Conservation (phyloP, 805 yeast species). For the Barnettozyma californica region DNA sequence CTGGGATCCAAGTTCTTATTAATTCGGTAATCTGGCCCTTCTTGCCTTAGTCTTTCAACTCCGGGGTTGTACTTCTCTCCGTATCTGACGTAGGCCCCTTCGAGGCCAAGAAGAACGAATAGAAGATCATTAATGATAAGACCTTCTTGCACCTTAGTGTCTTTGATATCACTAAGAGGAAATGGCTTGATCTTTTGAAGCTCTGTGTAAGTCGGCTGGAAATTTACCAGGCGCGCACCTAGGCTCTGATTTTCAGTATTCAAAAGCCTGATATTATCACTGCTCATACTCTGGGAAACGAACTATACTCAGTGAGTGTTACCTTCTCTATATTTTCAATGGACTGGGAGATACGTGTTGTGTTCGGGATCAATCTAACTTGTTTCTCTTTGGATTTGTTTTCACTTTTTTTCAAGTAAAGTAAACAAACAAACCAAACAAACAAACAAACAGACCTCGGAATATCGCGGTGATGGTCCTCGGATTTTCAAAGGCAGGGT, state of each 20-base stretch:
- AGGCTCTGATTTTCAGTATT: neutral
- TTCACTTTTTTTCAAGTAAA: slow-evolving; percentile 10
- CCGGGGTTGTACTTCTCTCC: slow-evolving; percentile 53
- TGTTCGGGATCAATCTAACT: neutral
- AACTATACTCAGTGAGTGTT: too few relatives aligned
- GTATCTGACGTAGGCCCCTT: slow-evolving; percentile 73
- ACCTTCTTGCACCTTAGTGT: slow-evolving; percentile 62
- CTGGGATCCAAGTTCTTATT: slow-evolving; percentile 70
- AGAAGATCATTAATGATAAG: slow-evolving; percentile 66
- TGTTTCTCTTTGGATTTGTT: neutral
- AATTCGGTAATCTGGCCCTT: slow-evolving; percentile 73
- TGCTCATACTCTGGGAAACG: neutral
- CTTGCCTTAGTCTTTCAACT: slow-evolving; percentile 35
- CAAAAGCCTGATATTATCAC: neutral
- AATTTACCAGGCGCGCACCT: slow-evolving; percentile 23
- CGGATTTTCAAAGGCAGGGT: neutral
- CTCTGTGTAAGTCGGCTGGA: slow-evolving; percentile 30
- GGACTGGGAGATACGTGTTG: neutral
- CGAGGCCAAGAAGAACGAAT: slow-evolving; percentile 62
- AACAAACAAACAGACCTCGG: slow-evolving; percentile 3
- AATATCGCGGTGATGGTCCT: neutral
- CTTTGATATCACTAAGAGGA: slow-evolving; percentile 42
- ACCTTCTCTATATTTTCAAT: neutral
- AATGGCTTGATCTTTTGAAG: slow-evolving; percentile 34
- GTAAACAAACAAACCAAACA: slow-evolving; percentile 5